Conservation (phyloP, 139 green algal genomes). For the Pleodorina starrii region DNA sequence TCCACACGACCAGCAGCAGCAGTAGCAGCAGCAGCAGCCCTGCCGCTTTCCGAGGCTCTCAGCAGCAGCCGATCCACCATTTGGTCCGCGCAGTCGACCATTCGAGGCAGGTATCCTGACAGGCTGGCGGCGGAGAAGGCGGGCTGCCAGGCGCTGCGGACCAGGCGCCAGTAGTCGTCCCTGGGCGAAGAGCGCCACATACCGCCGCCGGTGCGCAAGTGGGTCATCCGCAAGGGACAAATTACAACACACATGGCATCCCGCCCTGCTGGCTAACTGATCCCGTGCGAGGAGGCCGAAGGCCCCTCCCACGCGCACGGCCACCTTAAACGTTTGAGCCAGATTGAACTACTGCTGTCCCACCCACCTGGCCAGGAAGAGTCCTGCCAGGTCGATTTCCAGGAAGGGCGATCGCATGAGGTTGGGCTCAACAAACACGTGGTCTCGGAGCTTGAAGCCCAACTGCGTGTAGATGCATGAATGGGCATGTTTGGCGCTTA, state of each 20-base stretch:
- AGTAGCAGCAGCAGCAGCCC: no score
- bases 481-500: no score
- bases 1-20: conserved; percentile 64
- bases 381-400: background rate
- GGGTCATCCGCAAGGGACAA: no score
- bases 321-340: no score
- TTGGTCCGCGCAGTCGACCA: conserved; percentile 55
- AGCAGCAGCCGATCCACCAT: conserved; percentile 52
- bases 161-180: conserved; percentile 54
- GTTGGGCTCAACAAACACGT: background rate
- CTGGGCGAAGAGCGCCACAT: no score
- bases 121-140: conserved; percentile 62
- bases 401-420: background rate
- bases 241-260: no score
- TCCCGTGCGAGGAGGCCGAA: no score
- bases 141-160: conserved; percentile 67
- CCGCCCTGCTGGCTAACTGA: no score
- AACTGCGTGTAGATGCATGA: background rate
- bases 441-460: background rate
- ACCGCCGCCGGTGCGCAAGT: no score
- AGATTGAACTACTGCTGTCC: no score
- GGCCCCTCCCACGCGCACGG: no score
- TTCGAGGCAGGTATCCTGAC: conserved; percentile 60
- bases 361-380: background rate
- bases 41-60: background rate